These are phyloP conservation scores for Phytophthora sojae DNA, from an alignment of 352 stramenopile species.

Conservation along the genomic window DNA sequence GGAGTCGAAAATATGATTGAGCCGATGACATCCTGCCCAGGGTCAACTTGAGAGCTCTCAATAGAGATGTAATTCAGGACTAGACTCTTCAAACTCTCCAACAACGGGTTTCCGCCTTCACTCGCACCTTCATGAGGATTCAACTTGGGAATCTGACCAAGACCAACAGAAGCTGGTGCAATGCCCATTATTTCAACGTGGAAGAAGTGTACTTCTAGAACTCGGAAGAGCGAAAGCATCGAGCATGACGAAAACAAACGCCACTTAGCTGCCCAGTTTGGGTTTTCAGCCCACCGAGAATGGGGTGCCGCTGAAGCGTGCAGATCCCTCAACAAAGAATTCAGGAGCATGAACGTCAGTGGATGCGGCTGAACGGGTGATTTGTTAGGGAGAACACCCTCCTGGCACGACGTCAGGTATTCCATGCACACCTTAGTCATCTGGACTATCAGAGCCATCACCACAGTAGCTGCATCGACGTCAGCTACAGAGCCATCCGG, in stretches of 20 bases:
- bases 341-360: constrained; percentile 90
- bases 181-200: constrained; percentile 84
- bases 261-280: constrained; percentile 55
- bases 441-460: constrained; percentile 64
- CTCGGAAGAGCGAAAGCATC: constrained; percentile 68
- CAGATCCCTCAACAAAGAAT: constrained; percentile 79
- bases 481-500: constrained; percentile 40
- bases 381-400: constrained; percentile 68
- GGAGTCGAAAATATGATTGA: constrained; percentile 52
- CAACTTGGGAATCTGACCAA: constrained; percentile 67
- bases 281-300: constrained; percentile 30
- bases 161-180: constrained; percentile 80
- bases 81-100: constrained; percentile 76
- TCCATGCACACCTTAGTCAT: constrained; percentile 76
- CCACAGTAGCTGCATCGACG: constrained; percentile 60
- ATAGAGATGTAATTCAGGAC: constrained; percentile 60
- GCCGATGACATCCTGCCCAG: constrained; percentile 44
- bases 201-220: constrained; percentile 87
- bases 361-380: constrained; percentile 81
- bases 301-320: constrained; percentile 21
- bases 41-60: constrained; percentile 22
- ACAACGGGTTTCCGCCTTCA: constrained; percentile 61
- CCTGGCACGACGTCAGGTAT: constrained; percentile 77
- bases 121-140: constrained; percentile 19
- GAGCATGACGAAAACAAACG: constrained; percentile 69